Evolutionary conservation across 2,329 filamentous ascomycete genomes (phyloP).

Genomic region (Cercospora nicotianae): DNA sequence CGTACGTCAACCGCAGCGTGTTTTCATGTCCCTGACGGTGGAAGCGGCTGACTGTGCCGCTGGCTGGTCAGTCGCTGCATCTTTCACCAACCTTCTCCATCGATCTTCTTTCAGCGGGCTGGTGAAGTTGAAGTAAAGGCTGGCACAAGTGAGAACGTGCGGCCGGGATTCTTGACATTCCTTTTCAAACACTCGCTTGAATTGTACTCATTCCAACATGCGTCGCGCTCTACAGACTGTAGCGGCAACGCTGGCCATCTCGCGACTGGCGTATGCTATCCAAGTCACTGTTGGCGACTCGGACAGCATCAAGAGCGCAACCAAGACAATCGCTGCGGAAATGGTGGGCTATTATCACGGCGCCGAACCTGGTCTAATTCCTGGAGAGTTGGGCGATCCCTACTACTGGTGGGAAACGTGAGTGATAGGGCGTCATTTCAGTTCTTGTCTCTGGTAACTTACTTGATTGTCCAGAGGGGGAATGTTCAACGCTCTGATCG

Average conservation of each 20-base stretch:
- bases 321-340: slow-evolving; percentile 46
- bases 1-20: slow-evolving; percentile 20
- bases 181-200: background rate
- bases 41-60: background rate
- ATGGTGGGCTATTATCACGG: slow-evolving; percentile 56
- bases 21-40: slow-evolving; percentile 3
- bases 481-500: slow-evolving; percentile 1
- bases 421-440: background rate
- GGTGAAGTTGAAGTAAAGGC: background rate
- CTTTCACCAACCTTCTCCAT: slow-evolving; percentile 5
- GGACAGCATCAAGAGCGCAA: slow-evolving; percentile 48
- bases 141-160: background rate
- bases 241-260: slow-evolving; percentile 18
- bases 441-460: background rate
- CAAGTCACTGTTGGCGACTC: slow-evolving; percentile 28
- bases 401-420: slow-evolving; percentile 73
- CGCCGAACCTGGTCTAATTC: slow-evolving; percentile 51
- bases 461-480: background rate
- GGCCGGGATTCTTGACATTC: background rate
- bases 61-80: background rate
- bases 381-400: slow-evolving; percentile 59
- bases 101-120: background rate
- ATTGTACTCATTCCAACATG: slow-evolving; percentile 7
- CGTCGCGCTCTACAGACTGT: slow-evolving; percentile 11
- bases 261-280: slow-evolving; percentile 15